Percentiles rank a stretch among this genome's conserved stretches.
These are phyloP conservation scores for Hirsutella thompsonii DNA, from an alignment of 2,329 filamentous ascomycete species.

Conservation along the genomic window DNA sequence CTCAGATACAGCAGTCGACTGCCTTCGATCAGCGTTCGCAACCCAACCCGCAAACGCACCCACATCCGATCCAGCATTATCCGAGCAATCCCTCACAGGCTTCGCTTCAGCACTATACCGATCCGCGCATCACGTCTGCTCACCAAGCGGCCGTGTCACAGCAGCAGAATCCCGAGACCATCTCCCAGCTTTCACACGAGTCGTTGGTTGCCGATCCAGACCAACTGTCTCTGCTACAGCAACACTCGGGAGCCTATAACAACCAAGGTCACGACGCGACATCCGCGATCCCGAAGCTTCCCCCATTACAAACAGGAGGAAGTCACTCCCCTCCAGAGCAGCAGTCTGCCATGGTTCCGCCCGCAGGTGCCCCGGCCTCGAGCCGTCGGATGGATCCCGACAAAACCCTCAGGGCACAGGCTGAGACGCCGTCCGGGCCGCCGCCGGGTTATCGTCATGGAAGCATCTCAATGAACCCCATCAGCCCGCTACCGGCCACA, in stretches of 20 bases:
- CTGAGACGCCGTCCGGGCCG: slow-evolving; percentile 30
- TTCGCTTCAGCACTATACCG: slow-evolving; percentile 22
- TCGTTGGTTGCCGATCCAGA: slow-evolving; percentile 40
- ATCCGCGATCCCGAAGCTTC: slow-evolving; percentile 12
- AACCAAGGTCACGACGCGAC: slow-evolving; percentile 22
- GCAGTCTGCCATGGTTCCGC: slow-evolving; percentile 33
- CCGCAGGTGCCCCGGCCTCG: slow-evolving; percentile 27
- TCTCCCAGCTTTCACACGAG: slow-evolving; percentile 51
- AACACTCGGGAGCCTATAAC: slow-evolving; percentile 26
- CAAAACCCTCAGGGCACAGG: slow-evolving; percentile 27
- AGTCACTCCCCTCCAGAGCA: slow-evolving; percentile 14
- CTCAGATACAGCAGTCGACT: slow-evolving; percentile 18
- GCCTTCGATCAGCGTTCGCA: slow-evolving; percentile 15
- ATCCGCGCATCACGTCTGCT: slow-evolving; percentile 20
- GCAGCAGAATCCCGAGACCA: slow-evolving; percentile 40
- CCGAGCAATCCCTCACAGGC: slow-evolving; percentile 6
- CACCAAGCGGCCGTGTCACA: slow-evolving; percentile 19
- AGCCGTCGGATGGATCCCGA: slow-evolving; percentile 38
- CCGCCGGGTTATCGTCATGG: slow-evolving; percentile 40
- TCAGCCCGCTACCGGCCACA: slow-evolving; percentile 29
- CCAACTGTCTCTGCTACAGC: slow-evolving; percentile 23
- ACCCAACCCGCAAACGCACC: slow-evolving; percentile 18
- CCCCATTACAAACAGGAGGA: slow-evolving; percentile 15
- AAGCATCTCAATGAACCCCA: slow-evolving; percentile 28
- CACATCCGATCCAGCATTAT: slow-evolving; percentile 13